Conservation (phyloP, 2,329 filamentous ascomycete genomes). For the Fusarium nelsonii region DNA sequence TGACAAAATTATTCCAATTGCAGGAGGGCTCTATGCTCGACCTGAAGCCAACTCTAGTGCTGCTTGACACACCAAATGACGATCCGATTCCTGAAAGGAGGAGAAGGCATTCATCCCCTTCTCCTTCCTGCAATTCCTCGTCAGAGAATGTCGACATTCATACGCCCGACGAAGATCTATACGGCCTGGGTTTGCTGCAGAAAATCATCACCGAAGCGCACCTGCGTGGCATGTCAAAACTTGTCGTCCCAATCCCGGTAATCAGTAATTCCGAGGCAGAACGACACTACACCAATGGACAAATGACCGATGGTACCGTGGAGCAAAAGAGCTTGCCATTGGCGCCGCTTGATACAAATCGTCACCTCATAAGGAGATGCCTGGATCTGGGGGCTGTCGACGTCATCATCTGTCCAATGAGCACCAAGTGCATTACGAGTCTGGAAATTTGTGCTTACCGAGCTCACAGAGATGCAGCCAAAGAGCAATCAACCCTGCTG, state of each 20-base stretch:
- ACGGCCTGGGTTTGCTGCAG: constrained; percentile 67
- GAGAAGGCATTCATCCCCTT: constrained; percentile 56
- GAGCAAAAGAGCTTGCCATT: constrained; percentile 51
- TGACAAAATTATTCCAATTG: constrained; percentile 65
- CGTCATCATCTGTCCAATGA: constrained; percentile 84
- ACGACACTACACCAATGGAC: constrained; percentile 45
- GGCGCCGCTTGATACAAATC: constrained; percentile 49
- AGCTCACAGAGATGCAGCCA: constrained; percentile 79
- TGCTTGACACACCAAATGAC: constrained; percentile 68
- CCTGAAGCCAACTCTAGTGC: constrained; percentile 67
- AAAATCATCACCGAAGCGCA: constrained; percentile 70
- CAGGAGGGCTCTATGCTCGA: constrained; percentile 65
- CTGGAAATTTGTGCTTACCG: constrained; percentile 87
- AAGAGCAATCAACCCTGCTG: constrained; percentile 78
- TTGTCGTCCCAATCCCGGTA: constrained; percentile 68
- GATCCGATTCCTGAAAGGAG: constrained; percentile 57
- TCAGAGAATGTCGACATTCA: constrained; percentile 56
- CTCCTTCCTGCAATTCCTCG: constrained; percentile 57
- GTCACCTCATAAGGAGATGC: constrained; percentile 73
- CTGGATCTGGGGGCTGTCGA: constrained; percentile 89
- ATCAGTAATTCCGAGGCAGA: constrained; percentile 57
- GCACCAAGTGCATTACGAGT: constrained; percentile 77
- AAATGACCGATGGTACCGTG: constrained; percentile 55
- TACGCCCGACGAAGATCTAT: constrained; percentile 62
- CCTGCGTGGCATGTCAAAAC: constrained; percentile 66